These are phyloP conservation scores for Colletotrichum abscissum DNA, from an alignment of 2,329 filamentous ascomycete genomes.

Conservation along the genomic window DNA sequence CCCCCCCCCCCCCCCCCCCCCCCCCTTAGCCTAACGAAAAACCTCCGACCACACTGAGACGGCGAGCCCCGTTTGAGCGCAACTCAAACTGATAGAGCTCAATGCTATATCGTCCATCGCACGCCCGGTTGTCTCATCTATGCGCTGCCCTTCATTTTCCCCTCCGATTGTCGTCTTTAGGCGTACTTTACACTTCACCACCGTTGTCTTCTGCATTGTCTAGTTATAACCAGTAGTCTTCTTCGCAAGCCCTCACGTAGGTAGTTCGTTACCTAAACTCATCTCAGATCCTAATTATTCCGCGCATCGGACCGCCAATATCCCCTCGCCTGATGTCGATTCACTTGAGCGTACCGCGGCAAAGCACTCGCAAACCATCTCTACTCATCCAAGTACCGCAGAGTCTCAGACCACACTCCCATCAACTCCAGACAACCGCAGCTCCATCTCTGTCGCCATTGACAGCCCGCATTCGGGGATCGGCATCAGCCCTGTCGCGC, in stretches of 20 bases:
- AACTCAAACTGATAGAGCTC: slow-evolving; percentile 35
- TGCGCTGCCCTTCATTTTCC: background rate
- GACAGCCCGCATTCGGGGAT: background rate
- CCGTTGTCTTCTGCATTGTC: too few relatives aligned
- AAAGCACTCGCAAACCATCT: background rate
- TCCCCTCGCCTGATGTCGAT: too few relatives aligned
- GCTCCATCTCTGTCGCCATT: slow-evolving; percentile 1
- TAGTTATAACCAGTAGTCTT: too few relatives aligned
- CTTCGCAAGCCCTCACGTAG: too few relatives aligned
- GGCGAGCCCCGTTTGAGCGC: slow-evolving; percentile 33
- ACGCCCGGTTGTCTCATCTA: background rate
- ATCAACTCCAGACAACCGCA: background rate
- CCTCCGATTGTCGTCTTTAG: background rate
- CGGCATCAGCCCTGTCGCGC: background rate
- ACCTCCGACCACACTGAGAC: slow-evolving; percentile 35
- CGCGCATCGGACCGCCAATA: too few relatives aligned
- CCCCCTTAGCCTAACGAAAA: slow-evolving; percentile 1
- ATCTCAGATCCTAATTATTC: too few relatives aligned
- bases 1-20: background rate
- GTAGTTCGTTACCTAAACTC: too few relatives aligned
- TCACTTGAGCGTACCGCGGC: background rate
- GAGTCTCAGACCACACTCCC: background rate
- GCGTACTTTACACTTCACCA: too few relatives aligned
- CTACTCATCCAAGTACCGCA: too few relatives aligned
- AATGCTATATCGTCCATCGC: slow-evolving; percentile 30